Conservation (phyloP, 495 filamentous ascomycete genomes). For the Aspergillus sparsus region DNA sequence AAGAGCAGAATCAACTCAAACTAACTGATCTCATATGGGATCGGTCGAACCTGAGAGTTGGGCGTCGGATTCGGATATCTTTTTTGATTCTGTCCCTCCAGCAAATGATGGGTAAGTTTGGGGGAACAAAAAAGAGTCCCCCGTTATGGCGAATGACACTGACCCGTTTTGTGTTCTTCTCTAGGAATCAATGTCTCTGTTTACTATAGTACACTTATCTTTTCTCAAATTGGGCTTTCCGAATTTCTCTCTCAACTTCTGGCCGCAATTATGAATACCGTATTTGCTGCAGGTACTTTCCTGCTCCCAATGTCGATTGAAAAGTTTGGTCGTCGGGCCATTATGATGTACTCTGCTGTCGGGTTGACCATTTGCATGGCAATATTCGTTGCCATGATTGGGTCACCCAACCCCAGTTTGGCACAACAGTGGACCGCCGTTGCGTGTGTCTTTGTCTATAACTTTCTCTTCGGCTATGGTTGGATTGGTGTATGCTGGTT, state of each 20-base stretch:
- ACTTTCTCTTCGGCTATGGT: constrained; percentile 29
- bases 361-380: constrained; percentile 28
- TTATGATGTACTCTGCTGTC: constrained; percentile 29
- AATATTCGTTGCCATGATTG: constrained; percentile 26
- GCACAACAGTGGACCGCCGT: constrained; percentile 28
- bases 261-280: constrained; percentile 32
- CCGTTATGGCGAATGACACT: too few relatives aligned
- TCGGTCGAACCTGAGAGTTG: constrained; percentile 25
- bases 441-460: constrained; percentile 25
- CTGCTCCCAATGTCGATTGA: constrained; percentile 25
- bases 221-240: constrained; percentile 31
- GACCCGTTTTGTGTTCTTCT: background rate
- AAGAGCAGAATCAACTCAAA: constrained; percentile 22
- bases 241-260: constrained; percentile 27
- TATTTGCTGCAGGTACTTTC: constrained; percentile 18
- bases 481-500: constrained; percentile 34
- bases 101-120: constrained; percentile 31
- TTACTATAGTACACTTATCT: constrained; percentile 35
- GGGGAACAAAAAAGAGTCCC: too few relatives aligned
- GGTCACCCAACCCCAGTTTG: constrained; percentile 12
- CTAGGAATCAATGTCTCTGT: constrained; percentile 28
- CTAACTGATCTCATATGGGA: constrained; percentile 28
- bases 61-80: constrained; percentile 31
- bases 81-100: constrained; percentile 30
- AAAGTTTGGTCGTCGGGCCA: constrained; percentile 27